phyloP scores from a whole-genome alignment of 352 stramenopile genomes.

The Salisapilia sapeloensis region DNA sequence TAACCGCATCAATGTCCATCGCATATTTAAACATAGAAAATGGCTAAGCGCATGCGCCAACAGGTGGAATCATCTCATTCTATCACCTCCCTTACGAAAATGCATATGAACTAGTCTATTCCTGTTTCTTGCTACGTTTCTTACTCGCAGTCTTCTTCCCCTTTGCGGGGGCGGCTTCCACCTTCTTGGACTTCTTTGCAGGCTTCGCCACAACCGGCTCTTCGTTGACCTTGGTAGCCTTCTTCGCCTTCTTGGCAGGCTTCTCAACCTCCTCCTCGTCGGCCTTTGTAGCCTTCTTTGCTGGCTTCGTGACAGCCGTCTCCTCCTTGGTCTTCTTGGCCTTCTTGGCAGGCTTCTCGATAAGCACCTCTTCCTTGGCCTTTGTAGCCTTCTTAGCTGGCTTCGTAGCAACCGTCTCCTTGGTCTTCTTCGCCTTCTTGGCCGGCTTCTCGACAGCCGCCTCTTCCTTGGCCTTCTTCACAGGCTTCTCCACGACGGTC shows the following conservation, averaged over 20 bases:
- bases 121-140: too few relatives aligned
- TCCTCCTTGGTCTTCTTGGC: constrained; percentile 6
- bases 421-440: constrained; percentile 3
- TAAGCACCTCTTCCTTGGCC: constrained; percentile 4
- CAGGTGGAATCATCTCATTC: too few relatives aligned
- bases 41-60: too few relatives aligned
- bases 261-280: constrained; percentile 3
- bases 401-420: not conserved
- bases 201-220: constrained; percentile 5
- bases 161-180: not conserved
- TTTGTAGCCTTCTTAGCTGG: constrained; percentile 6
- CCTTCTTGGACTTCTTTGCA: constrained; percentile 8
- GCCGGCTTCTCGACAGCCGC: constrained; percentile 5
- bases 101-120: too few relatives aligned
- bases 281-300: constrained; percentile 1
- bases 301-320: not conserved
- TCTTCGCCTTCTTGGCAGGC: constrained; percentile 1
- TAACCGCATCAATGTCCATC: too few relatives aligned
- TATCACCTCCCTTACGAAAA: too few relatives aligned
- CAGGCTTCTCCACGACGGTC: not conserved
- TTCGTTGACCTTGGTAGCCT: constrained; percentile 3
- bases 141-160: not conserved
- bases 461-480: constrained; percentile 1
- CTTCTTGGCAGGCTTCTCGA: constrained; percentile 4
- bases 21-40: too few relatives aligned